A percentile compares a stretch with the other conserved stretches of the same genome.
Conservation (phyloP, 345 rosid species). For the Abelmoschus esculentus region DNA sequence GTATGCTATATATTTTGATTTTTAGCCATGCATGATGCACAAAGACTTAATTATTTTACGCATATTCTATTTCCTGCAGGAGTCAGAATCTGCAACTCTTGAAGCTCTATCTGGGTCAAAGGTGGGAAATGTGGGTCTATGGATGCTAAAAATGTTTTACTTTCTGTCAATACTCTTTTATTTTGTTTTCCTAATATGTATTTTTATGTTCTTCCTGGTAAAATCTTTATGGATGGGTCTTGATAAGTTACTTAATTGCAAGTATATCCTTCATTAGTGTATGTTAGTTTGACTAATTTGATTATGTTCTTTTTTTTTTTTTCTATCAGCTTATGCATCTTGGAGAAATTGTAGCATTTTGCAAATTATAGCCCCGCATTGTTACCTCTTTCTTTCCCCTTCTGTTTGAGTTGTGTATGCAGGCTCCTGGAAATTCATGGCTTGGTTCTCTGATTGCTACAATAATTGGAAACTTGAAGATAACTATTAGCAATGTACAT, state of each 20-base stretch:
- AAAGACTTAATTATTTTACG: not conserved
- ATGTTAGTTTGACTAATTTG: not conserved
- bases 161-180: not conserved
- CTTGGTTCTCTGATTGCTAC: constrained; percentile 87
- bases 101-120: constrained; percentile 82
- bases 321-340: constrained; percentile 2
- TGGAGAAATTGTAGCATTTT: constrained; percentile 3
- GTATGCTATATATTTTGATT: not conserved
- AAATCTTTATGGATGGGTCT: not conserved
- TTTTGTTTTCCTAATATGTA: not conserved
- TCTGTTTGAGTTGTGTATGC: constrained; percentile 22
- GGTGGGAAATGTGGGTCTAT: constrained; percentile 64
- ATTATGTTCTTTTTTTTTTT: not conserved
- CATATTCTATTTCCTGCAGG: constrained; percentile 36
- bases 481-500: constrained; percentile 97
- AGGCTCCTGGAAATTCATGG: constrained; percentile 91
- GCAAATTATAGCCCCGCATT: constrained; percentile 7
- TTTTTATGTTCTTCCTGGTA: not conserved
- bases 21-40: not conserved
- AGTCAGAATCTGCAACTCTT: constrained; percentile 82
- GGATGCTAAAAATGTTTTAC: not conserved
- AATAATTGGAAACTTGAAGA: constrained; percentile 92
- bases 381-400: constrained; percentile 18
- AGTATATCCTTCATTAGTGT: not conserved
- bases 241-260: not conserved